phyloP scores from a whole-genome alignment of 2,329 filamentous ascomycete genomes.

The Ceratocystis smalleyi region DNA sequence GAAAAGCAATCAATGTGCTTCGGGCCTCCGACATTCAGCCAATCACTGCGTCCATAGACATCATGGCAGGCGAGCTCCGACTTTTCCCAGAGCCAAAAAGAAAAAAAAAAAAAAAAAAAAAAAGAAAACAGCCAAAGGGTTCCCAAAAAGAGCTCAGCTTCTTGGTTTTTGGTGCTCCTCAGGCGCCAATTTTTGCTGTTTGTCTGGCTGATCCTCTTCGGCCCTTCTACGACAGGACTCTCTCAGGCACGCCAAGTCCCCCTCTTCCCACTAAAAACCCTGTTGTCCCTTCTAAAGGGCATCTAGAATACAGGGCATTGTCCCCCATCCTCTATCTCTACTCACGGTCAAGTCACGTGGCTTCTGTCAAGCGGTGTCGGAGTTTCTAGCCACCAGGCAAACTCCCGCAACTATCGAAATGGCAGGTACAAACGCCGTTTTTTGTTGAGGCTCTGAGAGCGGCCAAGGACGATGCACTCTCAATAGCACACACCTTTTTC shows the following conservation, averaged over 20 bases:
- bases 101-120: background rate
- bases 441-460: too few relatives aligned
- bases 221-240: too few relatives aligned
- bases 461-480: too few relatives aligned
- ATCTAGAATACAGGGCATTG: background rate
- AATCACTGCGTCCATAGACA: background rate
- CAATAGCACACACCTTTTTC: too few relatives aligned
- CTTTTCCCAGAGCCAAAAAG: slow-evolving; percentile 1
- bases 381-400: background rate
- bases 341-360: slow-evolving; percentile 8
- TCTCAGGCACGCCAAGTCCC: too few relatives aligned
- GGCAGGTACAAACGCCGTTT: slow-evolving; percentile 11
- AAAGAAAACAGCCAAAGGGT: slow-evolving; percentile 5
- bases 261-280: too few relatives aligned
- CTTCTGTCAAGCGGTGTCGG: slow-evolving; percentile 11
- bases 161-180: background rate
- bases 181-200: too few relatives aligned
- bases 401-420: background rate
- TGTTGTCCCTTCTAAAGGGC: background rate
- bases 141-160: background rate
- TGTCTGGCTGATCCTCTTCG: too few relatives aligned
- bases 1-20: too few relatives aligned
- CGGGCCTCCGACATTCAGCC: background rate
- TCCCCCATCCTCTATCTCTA: background rate
- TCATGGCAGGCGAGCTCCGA: background rate